Conservation (phyloP, 225 moss, liverwort and hornwort species). For the Ulota crispa region DNA sequence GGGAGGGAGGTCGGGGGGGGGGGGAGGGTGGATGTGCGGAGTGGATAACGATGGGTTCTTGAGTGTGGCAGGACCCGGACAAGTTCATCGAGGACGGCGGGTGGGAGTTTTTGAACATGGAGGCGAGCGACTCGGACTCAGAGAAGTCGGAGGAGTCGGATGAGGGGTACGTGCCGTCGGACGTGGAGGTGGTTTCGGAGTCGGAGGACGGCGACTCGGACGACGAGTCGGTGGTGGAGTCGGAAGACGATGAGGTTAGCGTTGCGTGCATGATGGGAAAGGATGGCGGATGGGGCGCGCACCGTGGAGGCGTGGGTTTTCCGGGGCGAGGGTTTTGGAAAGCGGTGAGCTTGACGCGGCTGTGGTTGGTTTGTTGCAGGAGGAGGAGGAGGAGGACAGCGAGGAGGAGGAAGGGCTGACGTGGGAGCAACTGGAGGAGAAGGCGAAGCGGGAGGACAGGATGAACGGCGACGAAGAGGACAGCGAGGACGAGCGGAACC, state of each 20-base stretch:
- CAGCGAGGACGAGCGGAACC: slow-evolving; percentile 85
- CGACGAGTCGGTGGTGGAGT: slow-evolving; percentile 96
- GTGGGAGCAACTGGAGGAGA: slow-evolving; percentile 95
- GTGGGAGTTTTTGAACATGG: slow-evolving; percentile 98
- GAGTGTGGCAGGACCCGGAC: slow-evolving; percentile 63
- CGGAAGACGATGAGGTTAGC: slow-evolving; percentile 81
- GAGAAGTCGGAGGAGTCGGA: slow-evolving; percentile 98
- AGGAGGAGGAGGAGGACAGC: slow-evolving; percentile 87
- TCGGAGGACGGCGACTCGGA: slow-evolving; percentile 88
- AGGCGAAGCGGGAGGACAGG: slow-evolving; percentile 87
- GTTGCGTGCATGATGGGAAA: too few species aligned
- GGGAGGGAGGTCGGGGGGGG: too few species aligned
- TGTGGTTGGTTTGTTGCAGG: neutral
- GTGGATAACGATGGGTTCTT: neutral
- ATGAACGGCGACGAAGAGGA: slow-evolving; percentile 96
- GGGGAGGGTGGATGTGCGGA: too few species aligned
- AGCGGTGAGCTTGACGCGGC: neutral
- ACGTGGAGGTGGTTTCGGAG: slow-evolving; percentile 90
- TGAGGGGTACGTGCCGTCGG: slow-evolving; percentile 95
- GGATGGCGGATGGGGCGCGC: rapidly evolving
- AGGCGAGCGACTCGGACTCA: slow-evolving; percentile 96
- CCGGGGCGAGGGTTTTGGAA: neutral
- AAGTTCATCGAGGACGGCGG: slow-evolving; percentile 98
- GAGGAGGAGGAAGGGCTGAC: slow-evolving; percentile 98
- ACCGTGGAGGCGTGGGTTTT: too few species aligned